These are phyloP conservation scores for Tulasnella sp. DNA, from an alignment of 768 basidiomycete genomes.

Conservation along the genomic window DNA sequence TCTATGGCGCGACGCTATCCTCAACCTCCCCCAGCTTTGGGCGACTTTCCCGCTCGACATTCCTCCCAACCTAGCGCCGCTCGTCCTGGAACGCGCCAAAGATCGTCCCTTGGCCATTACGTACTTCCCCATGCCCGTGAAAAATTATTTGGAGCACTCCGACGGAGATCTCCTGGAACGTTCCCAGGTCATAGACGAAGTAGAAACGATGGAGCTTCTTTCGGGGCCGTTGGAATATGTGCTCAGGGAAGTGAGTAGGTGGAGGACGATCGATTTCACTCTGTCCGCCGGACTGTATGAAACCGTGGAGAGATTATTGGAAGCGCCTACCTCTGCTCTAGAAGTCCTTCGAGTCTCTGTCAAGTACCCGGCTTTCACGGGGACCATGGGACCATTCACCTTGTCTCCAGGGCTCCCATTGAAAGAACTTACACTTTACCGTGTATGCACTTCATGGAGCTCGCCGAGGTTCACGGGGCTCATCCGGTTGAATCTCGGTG, in stretches of 20 bases:
- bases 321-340: background rate
- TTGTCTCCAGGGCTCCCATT: background rate
- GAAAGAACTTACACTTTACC: background rate
- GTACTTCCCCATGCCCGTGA: background rate
- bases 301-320: background rate
- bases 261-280: background rate
- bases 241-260: background rate
- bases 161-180: background rate
- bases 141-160: background rate
- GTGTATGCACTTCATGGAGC: background rate
- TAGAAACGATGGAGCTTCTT: background rate
- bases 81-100: background rate
- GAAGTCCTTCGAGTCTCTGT: background rate
- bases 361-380: background rate
- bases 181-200: background rate
- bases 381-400: background rate
- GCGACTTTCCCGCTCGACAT: background rate
- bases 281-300: background rate
- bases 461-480: background rate
- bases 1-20: background rate
- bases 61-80: background rate
- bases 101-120: background rate
- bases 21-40: background rate
- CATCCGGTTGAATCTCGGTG: background rate
- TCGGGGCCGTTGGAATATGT: background rate